These are phyloP conservation scores for Viola odorata DNA, from an alignment of 345 rosid genomes.

Conservation along the genomic window DNA sequence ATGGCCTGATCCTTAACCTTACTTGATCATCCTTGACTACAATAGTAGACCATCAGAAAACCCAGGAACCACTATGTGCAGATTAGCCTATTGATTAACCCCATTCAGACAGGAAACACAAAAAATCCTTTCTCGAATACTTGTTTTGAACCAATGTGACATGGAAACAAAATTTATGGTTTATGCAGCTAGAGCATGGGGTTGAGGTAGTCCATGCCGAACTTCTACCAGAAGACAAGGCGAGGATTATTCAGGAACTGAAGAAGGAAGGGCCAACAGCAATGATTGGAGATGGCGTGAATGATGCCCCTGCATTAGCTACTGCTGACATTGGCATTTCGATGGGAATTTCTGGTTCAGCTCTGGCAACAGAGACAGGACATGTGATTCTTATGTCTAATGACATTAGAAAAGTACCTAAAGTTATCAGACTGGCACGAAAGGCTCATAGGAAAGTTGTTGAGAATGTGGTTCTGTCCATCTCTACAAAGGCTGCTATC, in stretches of 20 bases:
- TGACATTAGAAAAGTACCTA: slow-evolving; percentile 66
- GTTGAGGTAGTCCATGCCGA: slow-evolving; percentile 59
- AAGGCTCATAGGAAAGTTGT: slow-evolving; percentile 60
- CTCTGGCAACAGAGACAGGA: slow-evolving; percentile 83
- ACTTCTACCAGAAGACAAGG: slow-evolving; percentile 78
- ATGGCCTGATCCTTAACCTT: neutral
- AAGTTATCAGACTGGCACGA: slow-evolving; percentile 52
- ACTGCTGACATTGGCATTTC: slow-evolving; percentile 84
- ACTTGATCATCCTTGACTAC: neutral
- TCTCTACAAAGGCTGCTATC: slow-evolving; percentile 55
- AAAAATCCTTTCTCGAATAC: too few species aligned
- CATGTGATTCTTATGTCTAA: slow-evolving; percentile 77
- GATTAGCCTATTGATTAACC: neutral
- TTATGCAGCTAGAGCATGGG: slow-evolving; percentile 54
- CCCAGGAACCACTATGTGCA: too few species aligned
- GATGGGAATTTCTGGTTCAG: slow-evolving; percentile 86
- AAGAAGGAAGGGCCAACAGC: slow-evolving; percentile 57
- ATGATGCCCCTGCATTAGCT: slow-evolving; percentile 96
- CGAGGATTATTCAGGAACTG: slow-evolving; percentile 39
- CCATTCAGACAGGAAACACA: neutral
- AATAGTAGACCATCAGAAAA: neutral
- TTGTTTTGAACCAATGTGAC: neutral
- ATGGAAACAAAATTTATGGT: neutral
- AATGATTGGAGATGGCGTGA: slow-evolving; percentile 90
- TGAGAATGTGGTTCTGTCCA: slow-evolving; percentile 57